Base-by-base conservation (phyloP, 257 asterid genomes). In the Osmanthus fragrans region DNA sequence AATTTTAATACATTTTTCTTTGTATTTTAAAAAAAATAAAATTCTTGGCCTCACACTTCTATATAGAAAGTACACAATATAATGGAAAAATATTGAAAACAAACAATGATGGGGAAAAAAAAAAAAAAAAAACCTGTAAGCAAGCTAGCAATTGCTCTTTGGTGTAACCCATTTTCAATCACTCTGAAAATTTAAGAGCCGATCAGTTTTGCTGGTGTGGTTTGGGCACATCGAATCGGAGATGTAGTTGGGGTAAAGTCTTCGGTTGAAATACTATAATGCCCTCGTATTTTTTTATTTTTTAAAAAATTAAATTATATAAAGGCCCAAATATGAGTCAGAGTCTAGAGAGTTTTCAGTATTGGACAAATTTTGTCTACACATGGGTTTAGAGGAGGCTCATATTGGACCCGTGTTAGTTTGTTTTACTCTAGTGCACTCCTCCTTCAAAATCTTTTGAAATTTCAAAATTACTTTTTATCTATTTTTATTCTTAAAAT, bases 71-170 rank as follows among this genome's bases (percentile, higher is more conserved):
- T 63, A 25, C 30, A 75, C 4, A 73, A 40, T 51, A 30, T 39
- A 77, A 25, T 8, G 36, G 18, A 36, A 45, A 73, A 19, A 19
- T 58, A 58, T 5, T 58, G 21, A 79, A 60, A 34, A n/a, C 7
- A 67, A 29, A 36, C 37, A 37, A 37, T 10, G 27, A 3, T 10
- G 36, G 32, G 34, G 33, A 2, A 3, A 3, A n/a, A n/a, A n/a
- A n/a, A n/a, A n/a, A n/a, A 30, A 30, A 56, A 7, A 19, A 60
- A 56, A 89, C 97, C 98, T 89, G 89, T 68, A 94, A 84, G 78
- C 84, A 88, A 73, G 84, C 29, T 37, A 94, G 88, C 73, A 94
- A 81, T 75, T 90, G 89, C 73, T 87, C 95, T 76, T 89, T 94
- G 25, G 93, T 84, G 75, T 69, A 81, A 21, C 89, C 90, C 97